Base-by-base conservation (phyloP, 169 alveolate genomes). In the Plasmodium adleri region DNA sequence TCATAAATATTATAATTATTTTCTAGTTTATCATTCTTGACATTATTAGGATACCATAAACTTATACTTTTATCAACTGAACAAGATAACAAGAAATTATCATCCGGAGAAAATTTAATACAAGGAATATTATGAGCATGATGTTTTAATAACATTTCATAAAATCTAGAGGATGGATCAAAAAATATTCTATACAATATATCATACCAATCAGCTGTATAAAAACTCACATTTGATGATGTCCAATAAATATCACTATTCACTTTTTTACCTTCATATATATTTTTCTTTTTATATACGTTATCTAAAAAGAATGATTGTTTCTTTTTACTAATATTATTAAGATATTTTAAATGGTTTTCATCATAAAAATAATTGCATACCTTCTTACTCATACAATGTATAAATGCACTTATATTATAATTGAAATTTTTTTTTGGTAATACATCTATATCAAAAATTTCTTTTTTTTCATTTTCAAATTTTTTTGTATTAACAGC, bases 121-220 rank as follows among this genome's bases (percentile, higher is more conserved):
- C 91, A 68, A 1, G 91, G 91, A 50, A 83, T 68, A 10, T 83
- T 83, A 63, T 83, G 91, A 10, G 54, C 45, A 49, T 83, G 91
- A 68, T 83, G 76, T 15, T 68, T 68, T 52, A 83, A 43, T 54
- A 68, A 32, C 24, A 56, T 54, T 67, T 83, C 83, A 66, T 50
- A 83, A 83, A 83, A 83, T 83, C 91, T 26, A 9, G 91, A 58
- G 2, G 91, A 68, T 22, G 32, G 8, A 15, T 83, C 83, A 50
- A 83, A 83, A 68, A 83, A 68, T 45, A 83, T 20, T 83, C 58
- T 68, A 43, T 83, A 58, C 47, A 83, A 32, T 15, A 83, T 83
- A 49, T 83, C 91, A 83, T 83, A 83, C 91, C 91, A 83, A 62
- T 83, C 91, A 9, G 85, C 70, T 20, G 91, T 52, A 68, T 83